Evolutionary conservation across 75 land plant species (phyloP).

Genomic region (Adiantum capillusveneris): DNA sequence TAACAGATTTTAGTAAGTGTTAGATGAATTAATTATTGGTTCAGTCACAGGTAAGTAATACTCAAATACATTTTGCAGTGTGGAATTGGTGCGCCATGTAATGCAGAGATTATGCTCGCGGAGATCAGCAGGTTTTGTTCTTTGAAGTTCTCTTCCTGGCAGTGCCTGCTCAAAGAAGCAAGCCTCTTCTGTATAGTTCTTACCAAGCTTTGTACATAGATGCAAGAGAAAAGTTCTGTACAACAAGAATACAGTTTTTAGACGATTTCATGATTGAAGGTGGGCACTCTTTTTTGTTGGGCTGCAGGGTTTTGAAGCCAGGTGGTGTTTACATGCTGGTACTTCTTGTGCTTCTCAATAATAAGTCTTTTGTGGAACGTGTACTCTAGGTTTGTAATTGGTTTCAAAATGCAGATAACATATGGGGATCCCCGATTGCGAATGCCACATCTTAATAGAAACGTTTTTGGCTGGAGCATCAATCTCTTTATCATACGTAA

Average conservation of each 20-base stretch:
- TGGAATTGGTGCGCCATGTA: conserved; percentile 68
- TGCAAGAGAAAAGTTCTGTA: not conserved
- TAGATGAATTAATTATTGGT: not conserved
- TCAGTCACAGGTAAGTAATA: not conserved
- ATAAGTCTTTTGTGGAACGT: conserved; percentile 2
- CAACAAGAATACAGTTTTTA: not conserved
- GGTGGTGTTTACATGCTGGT: conserved; percentile 93
- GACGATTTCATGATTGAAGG: not conserved
- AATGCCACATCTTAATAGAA: conserved; percentile 55
- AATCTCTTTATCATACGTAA: conserved; percentile 62
- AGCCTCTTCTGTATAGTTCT: not conserved
- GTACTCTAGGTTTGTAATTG: not conserved
- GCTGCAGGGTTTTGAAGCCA: conserved; percentile 79
- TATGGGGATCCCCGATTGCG: conserved; percentile 92
- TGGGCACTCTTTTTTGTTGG: conserved; percentile 3
- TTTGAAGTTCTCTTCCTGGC: not conserved
- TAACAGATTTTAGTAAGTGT: too few relatives aligned
- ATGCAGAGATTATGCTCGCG: conserved; percentile 65
- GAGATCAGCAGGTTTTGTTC: conserved; percentile 82
- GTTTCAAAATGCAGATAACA: conserved; percentile 52
- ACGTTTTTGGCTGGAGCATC: conserved; percentile 41
- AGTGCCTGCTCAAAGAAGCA: not conserved
- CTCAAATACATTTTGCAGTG: conserved; percentile 40
- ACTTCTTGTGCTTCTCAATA: conserved; percentile 5
- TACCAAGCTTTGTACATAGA: conserved; percentile 1